Evolutionary conservation across 106 monocot species (phyloP).

Genomic region (Posidonia australis): DNA sequence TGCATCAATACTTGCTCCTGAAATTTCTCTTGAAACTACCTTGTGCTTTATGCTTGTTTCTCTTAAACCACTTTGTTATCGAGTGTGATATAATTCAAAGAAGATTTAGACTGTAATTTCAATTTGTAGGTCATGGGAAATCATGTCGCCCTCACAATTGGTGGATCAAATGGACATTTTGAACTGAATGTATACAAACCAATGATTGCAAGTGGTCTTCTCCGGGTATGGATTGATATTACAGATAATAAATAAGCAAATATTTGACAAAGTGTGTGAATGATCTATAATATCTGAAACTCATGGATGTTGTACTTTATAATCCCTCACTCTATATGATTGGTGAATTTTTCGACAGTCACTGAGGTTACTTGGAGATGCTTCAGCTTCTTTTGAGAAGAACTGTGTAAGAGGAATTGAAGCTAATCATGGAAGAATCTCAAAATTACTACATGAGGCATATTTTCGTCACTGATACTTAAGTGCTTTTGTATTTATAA

Average conservation of each 20-base stretch:
- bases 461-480: conserved; percentile 1
- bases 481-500: neutral
- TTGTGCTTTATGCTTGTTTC: neutral
- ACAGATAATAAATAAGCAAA: neutral
- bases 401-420: conserved; percentile 94
- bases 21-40: too few relatives aligned
- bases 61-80: neutral
- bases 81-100: too few relatives aligned
- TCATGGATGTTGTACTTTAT: neutral
- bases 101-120: neutral
- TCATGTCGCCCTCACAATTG: conserved; percentile 77
- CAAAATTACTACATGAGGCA: conserved; percentile 84
- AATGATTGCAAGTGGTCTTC: conserved; percentile 74
- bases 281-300: neutral
- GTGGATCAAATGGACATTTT: conserved; percentile 99
- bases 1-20: too few relatives aligned
- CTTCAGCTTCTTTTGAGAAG: conserved; percentile 85
- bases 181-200: conserved; percentile 97
- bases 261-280: too few relatives aligned
- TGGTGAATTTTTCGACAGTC: conserved; percentile 38
- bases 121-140: conserved; percentile 87
- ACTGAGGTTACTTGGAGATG: conserved; percentile 88
- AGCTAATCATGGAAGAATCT: conserved; percentile 80
- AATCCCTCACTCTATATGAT: neutral
- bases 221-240: conserved; percentile 39